Conservation (phyloP, 2,329 filamentous ascomycete genomes). For the Talaromyces pinophilus region DNA sequence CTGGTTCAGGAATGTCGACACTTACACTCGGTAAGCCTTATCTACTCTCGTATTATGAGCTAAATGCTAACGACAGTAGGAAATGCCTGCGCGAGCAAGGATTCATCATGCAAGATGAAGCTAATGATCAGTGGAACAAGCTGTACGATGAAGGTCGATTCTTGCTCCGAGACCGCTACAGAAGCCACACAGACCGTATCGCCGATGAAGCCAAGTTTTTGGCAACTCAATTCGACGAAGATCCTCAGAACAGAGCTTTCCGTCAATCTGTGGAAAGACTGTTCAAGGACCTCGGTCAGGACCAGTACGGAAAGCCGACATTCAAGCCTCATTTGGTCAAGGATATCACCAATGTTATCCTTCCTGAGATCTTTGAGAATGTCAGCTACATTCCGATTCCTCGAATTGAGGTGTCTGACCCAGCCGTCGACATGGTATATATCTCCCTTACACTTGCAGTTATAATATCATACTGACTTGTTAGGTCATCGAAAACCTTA, state of each 20-base stretch:
- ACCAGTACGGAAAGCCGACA: constrained; percentile 75
- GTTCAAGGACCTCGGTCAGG: constrained; percentile 86
- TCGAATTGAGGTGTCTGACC: constrained; percentile 88
- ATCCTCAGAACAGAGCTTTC: constrained; percentile 83
- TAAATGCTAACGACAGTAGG: constrained; percentile 39
- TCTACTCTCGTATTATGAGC: background rate
- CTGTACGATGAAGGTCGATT: constrained; percentile 84
- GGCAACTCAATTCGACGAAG: constrained; percentile 82
- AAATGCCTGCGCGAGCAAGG: constrained; percentile 85
- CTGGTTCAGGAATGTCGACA: constrained; percentile 82
- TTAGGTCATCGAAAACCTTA: constrained; percentile 82
- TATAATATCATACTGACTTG: background rate
- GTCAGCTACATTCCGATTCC: constrained; percentile 89
- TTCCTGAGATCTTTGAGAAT: constrained; percentile 80
- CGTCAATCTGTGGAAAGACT: constrained; percentile 74
- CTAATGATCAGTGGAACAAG: constrained; percentile 77
- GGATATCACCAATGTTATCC: constrained; percentile 81
- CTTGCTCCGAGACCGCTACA: constrained; percentile 86
- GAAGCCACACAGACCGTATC: constrained; percentile 78
- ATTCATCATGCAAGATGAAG: constrained; percentile 80
- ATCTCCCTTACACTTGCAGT: background rate
- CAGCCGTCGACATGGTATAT: constrained; percentile 70
- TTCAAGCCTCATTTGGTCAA: constrained; percentile 95
- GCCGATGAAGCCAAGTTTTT: constrained; percentile 90
- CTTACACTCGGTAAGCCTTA: constrained; percentile 61